Evolutionary conservation across 2,329 filamentous ascomycete species (phyloP).

Genomic region (Pseudocercospora vitis): DNA sequence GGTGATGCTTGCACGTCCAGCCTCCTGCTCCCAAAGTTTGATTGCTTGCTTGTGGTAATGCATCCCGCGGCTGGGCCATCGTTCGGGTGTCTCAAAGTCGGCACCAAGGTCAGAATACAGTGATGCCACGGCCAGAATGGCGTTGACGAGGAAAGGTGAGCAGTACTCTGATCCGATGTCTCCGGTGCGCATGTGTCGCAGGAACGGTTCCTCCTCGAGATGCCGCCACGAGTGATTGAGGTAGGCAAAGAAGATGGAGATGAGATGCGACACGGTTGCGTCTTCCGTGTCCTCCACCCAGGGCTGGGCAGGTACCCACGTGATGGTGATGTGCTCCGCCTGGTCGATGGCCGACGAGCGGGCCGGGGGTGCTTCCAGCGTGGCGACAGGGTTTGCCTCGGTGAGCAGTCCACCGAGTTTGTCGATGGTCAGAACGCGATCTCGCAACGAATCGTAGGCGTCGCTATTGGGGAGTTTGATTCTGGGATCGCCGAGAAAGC

Average conservation of each 20-base stretch:
- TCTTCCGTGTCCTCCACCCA: neutral
- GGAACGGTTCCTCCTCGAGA: neutral
- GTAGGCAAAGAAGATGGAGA: neutral
- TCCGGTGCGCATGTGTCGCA: neutral
- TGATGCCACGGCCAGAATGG: neutral
- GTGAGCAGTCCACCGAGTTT: neutral
- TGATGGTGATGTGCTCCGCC: neutral
- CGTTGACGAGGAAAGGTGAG: neutral
- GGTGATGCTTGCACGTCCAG: too few species aligned
- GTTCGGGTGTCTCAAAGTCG: neutral
- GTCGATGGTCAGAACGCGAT: neutral
- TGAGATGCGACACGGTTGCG: neutral
- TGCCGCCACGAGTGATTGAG: neutral
- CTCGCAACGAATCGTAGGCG: neutral
- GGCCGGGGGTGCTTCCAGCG: neutral
- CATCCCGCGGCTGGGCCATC: neutral
- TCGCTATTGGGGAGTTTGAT: neutral
- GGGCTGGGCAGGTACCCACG: neutral
- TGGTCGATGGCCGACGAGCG: neutral
- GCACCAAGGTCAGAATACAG: neutral
- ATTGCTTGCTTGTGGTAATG: neutral
- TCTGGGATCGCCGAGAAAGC: neutral
- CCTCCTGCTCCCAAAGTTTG: neutral
- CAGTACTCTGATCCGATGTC: neutral
- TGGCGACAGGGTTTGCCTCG: neutral